A percentile compares a stretch with the other conserved stretches of the same genome.
Conservation (phyloP, 345 rosid genomes). For the Eucalyptus polyanthemos region DNA sequence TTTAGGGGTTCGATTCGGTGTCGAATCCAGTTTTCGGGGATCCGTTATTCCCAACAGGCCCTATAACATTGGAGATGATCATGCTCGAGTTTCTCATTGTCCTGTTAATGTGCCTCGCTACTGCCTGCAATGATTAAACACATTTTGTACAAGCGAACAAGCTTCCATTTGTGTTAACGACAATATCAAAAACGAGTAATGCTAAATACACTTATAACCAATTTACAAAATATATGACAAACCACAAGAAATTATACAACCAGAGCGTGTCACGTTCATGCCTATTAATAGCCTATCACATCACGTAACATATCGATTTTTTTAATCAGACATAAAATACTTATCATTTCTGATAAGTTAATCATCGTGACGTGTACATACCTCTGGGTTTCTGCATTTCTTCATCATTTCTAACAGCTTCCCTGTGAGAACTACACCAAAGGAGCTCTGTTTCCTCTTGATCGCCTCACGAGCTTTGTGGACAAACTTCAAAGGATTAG, state of each 20-base stretch:
- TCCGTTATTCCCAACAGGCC: slow-evolving; percentile 1
- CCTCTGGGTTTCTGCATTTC: slow-evolving; percentile 27
- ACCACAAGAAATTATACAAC: background rate
- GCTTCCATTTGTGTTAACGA: background rate
- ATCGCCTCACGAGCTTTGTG: slow-evolving; percentile 3
- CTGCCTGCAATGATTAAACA: background rate
- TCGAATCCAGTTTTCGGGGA: no score
- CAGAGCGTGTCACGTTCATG: background rate
- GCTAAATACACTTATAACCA: background rate
- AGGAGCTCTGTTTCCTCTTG: slow-evolving; percentile 8
- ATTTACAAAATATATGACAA: background rate
- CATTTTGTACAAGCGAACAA: background rate
- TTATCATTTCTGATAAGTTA: background rate
- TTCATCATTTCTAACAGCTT: slow-evolving; percentile 3
- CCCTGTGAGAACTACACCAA: slow-evolving; percentile 9
- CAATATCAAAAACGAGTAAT: background rate
- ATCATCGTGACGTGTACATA: background rate
- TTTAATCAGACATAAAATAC: background rate
- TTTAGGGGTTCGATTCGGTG: no score
- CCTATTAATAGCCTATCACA: background rate
- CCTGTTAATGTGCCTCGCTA: slow-evolving; percentile 13
- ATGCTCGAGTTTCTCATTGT: slow-evolving; percentile 41
- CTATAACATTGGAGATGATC: slow-evolving; percentile 31
- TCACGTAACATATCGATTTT: background rate
- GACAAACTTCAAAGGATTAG: slow-evolving; percentile 13